Evolutionary conservation across 495 filamentous ascomycete species (phyloP).

Genomic region (Neurospora sp.): DNA sequence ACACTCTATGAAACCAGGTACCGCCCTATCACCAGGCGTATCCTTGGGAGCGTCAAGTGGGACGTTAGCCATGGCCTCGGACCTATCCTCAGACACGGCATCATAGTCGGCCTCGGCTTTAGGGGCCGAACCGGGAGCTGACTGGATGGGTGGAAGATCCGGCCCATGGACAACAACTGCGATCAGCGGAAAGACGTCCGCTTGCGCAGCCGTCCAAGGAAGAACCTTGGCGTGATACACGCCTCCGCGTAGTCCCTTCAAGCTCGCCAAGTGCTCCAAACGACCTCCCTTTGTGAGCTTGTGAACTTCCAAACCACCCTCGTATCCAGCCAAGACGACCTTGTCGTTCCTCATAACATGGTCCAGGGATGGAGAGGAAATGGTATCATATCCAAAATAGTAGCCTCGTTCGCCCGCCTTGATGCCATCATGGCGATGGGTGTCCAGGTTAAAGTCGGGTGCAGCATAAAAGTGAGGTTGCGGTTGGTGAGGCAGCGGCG

Average conservation of each 20-base stretch:
- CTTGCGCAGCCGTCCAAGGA: constrained; percentile 33
- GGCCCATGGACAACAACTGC: constrained; percentile 71
- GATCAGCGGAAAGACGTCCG: constrained; percentile 49
- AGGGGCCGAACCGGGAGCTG: neutral
- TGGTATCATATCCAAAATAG: constrained; percentile 69
- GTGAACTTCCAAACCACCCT: constrained; percentile 63
- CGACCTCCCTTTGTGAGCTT: constrained; percentile 53
- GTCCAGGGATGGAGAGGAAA: constrained; percentile 42
- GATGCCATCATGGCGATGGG: constrained; percentile 40
- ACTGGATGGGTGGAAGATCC: constrained; percentile 27
- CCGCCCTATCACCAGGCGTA: constrained; percentile 3
- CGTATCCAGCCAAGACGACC: constrained; percentile 66
- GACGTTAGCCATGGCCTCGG: constrained; percentile 23
- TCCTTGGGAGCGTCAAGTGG: constrained; percentile 18
- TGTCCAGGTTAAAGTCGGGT: constrained; percentile 57
- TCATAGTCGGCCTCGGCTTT: constrained; percentile 28
- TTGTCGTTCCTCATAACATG: constrained; percentile 45
- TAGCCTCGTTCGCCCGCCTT: constrained; percentile 55
- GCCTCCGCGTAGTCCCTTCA: constrained; percentile 69
- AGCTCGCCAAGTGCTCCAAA: constrained; percentile 50
- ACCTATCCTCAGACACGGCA: constrained; percentile 27
- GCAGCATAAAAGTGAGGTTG: constrained; percentile 64
- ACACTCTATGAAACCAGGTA: constrained; percentile 33
- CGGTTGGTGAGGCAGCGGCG: constrained; percentile 71
- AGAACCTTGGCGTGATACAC: constrained; percentile 74